Evolutionary conservation across 345 rosid species (phyloP).

Genomic region (Lepidium africanum): DNA sequence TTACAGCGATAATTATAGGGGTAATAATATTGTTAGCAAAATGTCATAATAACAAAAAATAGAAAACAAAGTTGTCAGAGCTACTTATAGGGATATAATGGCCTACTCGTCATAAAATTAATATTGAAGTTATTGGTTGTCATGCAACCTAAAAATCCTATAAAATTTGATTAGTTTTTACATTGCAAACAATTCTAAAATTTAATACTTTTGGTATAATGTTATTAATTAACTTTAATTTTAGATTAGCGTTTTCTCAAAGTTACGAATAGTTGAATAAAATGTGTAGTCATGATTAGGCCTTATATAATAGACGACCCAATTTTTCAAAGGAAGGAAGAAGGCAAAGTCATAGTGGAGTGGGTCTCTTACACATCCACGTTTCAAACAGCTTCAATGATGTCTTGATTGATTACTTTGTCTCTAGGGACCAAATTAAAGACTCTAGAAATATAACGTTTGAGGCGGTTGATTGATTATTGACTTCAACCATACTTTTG

Average conservation of each 20-base stretch:
- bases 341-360: slow-evolving; percentile 7
- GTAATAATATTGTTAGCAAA: too few relatives aligned
- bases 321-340: neutral
- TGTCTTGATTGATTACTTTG: slow-evolving; percentile 2
- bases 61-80: too few relatives aligned
- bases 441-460: neutral
- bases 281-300: neutral
- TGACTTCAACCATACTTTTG: neutral
- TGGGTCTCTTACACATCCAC: slow-evolving; percentile 14
- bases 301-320: neutral
- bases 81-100: too few relatives aligned
- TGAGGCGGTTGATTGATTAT: neutral
- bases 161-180: neutral
- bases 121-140: too few relatives aligned
- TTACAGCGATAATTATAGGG: too few relatives aligned
- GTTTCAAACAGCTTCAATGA: slow-evolving; percentile 3
- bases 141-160: too few relatives aligned
- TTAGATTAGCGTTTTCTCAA: neutral
- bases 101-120: too few relatives aligned
- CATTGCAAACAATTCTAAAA: neutral
- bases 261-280: neutral
- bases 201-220: neutral
- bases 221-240: neutral
- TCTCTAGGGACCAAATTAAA: neutral
- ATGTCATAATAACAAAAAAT: too few relatives aligned